Percentiles rank a stretch among this genome's conserved stretches.
Evolutionary conservation across 805 yeast genomes (phyloP).

Genomic region (Brettanomyces sp.): DNA sequence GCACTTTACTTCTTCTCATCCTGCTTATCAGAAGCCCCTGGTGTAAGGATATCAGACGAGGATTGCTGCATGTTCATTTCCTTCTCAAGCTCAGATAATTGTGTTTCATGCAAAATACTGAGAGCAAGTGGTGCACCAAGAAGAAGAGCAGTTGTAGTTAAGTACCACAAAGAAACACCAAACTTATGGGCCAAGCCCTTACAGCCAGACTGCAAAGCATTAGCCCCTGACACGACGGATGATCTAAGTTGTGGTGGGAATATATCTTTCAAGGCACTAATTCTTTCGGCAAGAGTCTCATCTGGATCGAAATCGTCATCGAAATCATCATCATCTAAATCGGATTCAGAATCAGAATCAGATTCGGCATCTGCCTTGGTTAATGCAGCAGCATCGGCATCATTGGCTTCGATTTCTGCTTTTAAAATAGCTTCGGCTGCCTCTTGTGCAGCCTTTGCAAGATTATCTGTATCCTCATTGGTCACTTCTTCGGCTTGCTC

Average conservation of each 20-base stretch:
- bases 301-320: constrained; percentile 66
- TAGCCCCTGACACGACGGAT: constrained; percentile 20
- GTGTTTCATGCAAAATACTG: constrained; percentile 86
- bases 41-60: constrained; percentile 64
- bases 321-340: constrained; percentile 46
- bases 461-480: neutral
- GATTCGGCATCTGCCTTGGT: constrained; percentile 10
- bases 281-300: constrained; percentile 81
- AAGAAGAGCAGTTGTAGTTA: constrained; percentile 74
- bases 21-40: constrained; percentile 45
- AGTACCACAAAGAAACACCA: constrained; percentile 76
- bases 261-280: constrained; percentile 85
- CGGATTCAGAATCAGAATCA: constrained; percentile 27
- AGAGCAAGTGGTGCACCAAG: constrained; percentile 90
- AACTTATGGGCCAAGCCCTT: constrained; percentile 43
- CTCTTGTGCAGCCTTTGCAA: constrained; percentile 3
- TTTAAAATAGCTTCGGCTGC: constrained; percentile 8
- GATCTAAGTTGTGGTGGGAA: constrained; percentile 82
- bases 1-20: neutral
- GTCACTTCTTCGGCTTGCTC: neutral
- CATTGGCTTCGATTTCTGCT: constrained; percentile 25
- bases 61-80: constrained; percentile 70
- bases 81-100: constrained; percentile 88
- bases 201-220: constrained; percentile 31
- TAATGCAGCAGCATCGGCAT: constrained; percentile 22